Base-by-base conservation (phyloP, 2,329 filamentous ascomycete genomes). In the Nothophoma quercina region DNA sequence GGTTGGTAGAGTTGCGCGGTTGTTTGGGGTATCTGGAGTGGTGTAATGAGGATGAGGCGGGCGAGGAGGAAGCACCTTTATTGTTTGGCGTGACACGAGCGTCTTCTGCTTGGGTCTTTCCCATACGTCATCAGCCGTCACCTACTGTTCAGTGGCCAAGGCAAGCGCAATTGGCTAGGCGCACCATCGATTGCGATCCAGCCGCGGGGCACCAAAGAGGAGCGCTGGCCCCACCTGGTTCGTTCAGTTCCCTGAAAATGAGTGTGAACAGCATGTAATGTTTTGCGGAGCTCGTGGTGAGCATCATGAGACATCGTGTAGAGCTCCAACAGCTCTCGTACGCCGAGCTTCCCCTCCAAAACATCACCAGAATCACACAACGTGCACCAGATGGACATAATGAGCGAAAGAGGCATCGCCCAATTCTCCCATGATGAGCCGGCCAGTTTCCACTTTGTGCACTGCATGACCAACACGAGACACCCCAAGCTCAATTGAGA, bases 81-180 rank as follows among this genome's bases (percentile, higher is more conserved):
- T 55, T 55, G 39, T 50, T 50, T 55, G 45, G 40, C 43, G 43
- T 53, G 50, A 47, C 50, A 48, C 50, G 43, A 53, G 38, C 33
- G 44, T 44, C 28, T 41, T 43, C 21, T 51, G 42, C 26, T 34
- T 38, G 43, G 36, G 38, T 16, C 29, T 50, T 50, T 50, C 46
- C 36, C 35, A 48, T 53, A 53, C 50, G 50, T 53, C 50, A 53
- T 53, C 43, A 22, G 19, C 43, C 50, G 50, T 53, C 50, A 53
- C 50, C 39, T 47, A n/a, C 26, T 47, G 35, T 36, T 41, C 50
- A 28, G 26, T 30, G 19, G 42, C 50, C 50, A 53, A 53, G 50
- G 50, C 43, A 53, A 48, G 50, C 46, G 43, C 44, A 28, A 48
- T 41, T 53, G 43, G 43, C 44, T 43, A 22, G 50, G 43, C 50